Evolutionary conservation across 495 filamentous ascomycete genomes (phyloP), one percentile per base, ranked within the genome.

Genomic region (Cudoniella acicularis): DNA sequence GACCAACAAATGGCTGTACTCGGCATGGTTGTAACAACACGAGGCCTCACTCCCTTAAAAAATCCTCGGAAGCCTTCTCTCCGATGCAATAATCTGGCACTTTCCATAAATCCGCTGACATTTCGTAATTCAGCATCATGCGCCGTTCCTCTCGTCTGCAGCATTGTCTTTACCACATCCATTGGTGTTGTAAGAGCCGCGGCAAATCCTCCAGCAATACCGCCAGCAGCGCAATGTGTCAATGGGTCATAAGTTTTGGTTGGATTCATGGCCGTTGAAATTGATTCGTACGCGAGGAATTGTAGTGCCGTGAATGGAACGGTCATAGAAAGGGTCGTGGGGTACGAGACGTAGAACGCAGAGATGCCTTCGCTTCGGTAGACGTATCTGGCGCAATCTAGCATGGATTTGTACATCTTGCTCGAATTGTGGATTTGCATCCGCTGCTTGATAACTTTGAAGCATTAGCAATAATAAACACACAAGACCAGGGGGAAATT

Each of bases 1-100:
- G 81, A 92, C 93, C 94, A 99, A 78, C 94, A 99, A 66, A 99
- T 99, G 3, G 94, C 94, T 30, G 94, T 98, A 73, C 92, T 96
- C 21, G 94, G 94, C 90, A 97, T 97, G 10, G 94, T 95, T 1
- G 93, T 96, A 60, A 99, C 84, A 36, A 99, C 89, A 56, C 94
- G 81, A 51, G 94, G 95, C 64, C 89, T 82, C 69, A 96, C 81
- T 20, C 94, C 94, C 62, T 92, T 91, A 68, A 96, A 90, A 75
- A 97, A 99, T 8, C 94, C 94, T 54, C 75, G 76, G 65, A 87
- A 82, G 51, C 94, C 94, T 66, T 96, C 91, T 65, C 89, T 84
- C 61, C 83, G 78, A 72, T 90, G 88, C 67, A 99, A 86, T 58
- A 98, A 85, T 56, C 82, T 77, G 50, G 89, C 91, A 1, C 94